A percentile compares a stretch with the other conserved stretches of the same genome.
Evolutionary conservation across 306 rosid species (phyloP).

Genomic region (Datisca glomerata): DNA sequence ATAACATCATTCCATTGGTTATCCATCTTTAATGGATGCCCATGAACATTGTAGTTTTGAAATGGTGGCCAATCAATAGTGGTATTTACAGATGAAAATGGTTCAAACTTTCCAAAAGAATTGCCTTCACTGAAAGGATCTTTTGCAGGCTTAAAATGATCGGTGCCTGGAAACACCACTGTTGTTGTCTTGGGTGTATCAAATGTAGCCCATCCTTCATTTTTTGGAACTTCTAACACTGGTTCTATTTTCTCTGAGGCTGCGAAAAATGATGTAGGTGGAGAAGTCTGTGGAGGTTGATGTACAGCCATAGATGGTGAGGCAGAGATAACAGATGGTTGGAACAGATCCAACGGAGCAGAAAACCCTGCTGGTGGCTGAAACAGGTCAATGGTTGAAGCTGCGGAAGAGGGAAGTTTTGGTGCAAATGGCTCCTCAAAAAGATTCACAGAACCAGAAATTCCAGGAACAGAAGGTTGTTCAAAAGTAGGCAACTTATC

Average conservation of each 20-base stretch:
- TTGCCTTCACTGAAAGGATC: constrained; percentile 18
- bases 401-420: constrained; percentile 20
- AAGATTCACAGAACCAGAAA: constrained; percentile 29
- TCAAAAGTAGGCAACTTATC: constrained; percentile 20
- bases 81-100: constrained; percentile 22
- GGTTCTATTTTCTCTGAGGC: constrained; percentile 23
- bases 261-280: constrained; percentile 25
- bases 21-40: constrained; percentile 19
- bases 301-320: constrained; percentile 12
- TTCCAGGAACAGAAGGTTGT: constrained; percentile 32
- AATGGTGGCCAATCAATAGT: constrained; percentile 34
- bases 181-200: constrained; percentile 33
- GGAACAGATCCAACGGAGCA: constrained; percentile 34
- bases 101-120: constrained; percentile 31
- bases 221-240: constrained; percentile 30
- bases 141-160: constrained; percentile 14
- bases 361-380: constrained; percentile 38
- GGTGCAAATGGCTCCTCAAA: constrained; percentile 18
- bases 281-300: constrained; percentile 26
- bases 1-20: constrained; percentile 33
- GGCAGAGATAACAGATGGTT: constrained; percentile 19
- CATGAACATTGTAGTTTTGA: constrained; percentile 17
- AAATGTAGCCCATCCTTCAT: constrained; percentile 82
- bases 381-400: constrained; percentile 41
- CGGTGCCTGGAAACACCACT: constrained; percentile 21